Conservation (phyloP, 805 yeast genomes). For the Citeromyces nyonsensis region DNA sequence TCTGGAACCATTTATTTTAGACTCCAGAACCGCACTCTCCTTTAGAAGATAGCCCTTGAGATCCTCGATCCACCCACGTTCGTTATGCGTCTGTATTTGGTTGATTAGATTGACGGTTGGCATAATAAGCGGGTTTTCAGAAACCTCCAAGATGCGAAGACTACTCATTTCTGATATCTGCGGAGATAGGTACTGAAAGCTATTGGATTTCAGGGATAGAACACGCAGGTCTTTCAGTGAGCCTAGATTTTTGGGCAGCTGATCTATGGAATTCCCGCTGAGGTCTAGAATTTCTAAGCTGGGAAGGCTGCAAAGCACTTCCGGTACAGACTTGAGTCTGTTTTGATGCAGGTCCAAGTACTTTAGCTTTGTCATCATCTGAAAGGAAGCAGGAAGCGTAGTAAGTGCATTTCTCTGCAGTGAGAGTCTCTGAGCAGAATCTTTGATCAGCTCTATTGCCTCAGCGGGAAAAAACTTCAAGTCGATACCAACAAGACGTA, state of each 20-base stretch:
- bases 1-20: constrained; percentile 11
- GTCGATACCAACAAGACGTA: constrained; percentile 22
- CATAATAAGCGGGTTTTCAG: constrained; percentile 41
- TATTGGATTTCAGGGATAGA: constrained; percentile 46
- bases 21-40: constrained; percentile 17
- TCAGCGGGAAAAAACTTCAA: constrained; percentile 18
- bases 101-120: constrained; percentile 23
- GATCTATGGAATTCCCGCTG: constrained; percentile 35
- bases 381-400: constrained; percentile 30
- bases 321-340: constrained; percentile 36
- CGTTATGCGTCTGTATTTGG: constrained; percentile 18
- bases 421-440: constrained; percentile 30
- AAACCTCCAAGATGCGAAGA: constrained; percentile 43
- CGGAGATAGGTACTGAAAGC: constrained; percentile 37
- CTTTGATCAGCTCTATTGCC: constrained; percentile 7
- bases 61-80: constrained; percentile 28
- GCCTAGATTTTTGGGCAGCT: constrained; percentile 26
- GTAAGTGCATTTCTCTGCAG: constrained; percentile 34
- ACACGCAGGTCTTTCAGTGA: constrained; percentile 31
- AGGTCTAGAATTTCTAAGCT: constrained; percentile 53
- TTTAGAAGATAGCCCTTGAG: constrained; percentile 21
- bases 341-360: constrained; percentile 59
- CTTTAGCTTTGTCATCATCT: constrained; percentile 25
- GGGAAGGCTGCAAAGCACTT: constrained; percentile 16
- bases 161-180: constrained; percentile 31